Evolutionary conservation across 2,329 filamentous ascomycete genomes (phyloP).

Genomic region (Dryadomyces sulphureus): DNA sequence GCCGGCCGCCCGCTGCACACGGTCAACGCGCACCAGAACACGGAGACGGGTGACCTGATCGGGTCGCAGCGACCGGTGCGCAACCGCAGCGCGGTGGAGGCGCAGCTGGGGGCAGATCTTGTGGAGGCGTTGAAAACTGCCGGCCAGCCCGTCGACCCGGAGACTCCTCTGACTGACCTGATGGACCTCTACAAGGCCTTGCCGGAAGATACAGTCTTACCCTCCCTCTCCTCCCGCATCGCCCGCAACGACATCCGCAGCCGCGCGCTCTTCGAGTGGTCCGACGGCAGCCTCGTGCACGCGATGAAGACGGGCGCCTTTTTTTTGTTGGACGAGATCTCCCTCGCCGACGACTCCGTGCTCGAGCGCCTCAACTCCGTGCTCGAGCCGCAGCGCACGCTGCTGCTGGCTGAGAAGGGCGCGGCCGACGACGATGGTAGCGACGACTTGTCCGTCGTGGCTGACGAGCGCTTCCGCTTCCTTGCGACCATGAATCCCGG

Average conservation of each 20-base stretch:
- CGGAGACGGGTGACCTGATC: slow-evolving; percentile 93
- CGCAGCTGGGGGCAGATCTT: slow-evolving; percentile 37
- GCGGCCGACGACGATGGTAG: slow-evolving; percentile 36
- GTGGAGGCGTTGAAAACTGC: neutral
- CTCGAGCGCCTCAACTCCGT: slow-evolving; percentile 93
- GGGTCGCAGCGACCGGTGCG: slow-evolving; percentile 85
- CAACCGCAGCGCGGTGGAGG: slow-evolving; percentile 62
- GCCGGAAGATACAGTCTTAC: too few relatives aligned
- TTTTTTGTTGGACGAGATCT: slow-evolving; percentile 95
- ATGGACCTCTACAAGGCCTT: slow-evolving; percentile 31
- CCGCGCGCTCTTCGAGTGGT: slow-evolving; percentile 91
- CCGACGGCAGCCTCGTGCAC: slow-evolving; percentile 81
- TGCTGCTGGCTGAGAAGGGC: slow-evolving; percentile 89
- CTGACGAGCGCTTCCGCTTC: slow-evolving; percentile 74
- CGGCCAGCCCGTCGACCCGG: slow-evolving; percentile 39
- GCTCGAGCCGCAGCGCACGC: slow-evolving; percentile 71
- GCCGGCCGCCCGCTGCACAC: slow-evolving; percentile 64
- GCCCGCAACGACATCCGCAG: slow-evolving; percentile 40
- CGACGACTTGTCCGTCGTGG: slow-evolving; percentile 59
- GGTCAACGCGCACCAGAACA: slow-evolving; percentile 96
- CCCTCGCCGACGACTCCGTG: slow-evolving; percentile 92
- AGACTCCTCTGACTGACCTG: slow-evolving; percentile 25
- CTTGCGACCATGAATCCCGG: slow-evolving; percentile 98
- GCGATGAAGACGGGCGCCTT: slow-evolving; percentile 83
- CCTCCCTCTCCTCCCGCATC: too few relatives aligned